Conservation (phyloP, 441 rosid genomes). For the Populus tomentosa region DNA sequence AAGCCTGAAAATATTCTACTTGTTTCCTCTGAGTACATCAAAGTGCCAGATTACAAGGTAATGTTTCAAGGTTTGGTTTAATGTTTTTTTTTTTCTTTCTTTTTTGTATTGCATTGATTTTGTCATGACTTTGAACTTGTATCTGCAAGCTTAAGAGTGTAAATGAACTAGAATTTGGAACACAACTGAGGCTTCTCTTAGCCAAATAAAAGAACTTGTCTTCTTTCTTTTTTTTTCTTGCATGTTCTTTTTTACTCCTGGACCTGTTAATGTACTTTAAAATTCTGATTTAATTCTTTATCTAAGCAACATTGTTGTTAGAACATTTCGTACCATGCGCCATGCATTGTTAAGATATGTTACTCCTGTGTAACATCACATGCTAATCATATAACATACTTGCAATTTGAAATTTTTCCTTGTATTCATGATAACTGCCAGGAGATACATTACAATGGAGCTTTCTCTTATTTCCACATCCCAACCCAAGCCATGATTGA, state of each 20-base stretch:
- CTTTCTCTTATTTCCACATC: not conserved
- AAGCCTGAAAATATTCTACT: conserved; percentile 95
- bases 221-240: not conserved
- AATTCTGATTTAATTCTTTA: not conserved
- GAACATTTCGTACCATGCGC: not conserved
- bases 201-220: not conserved
- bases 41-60: conserved; percentile 88
- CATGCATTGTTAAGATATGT: not conserved
- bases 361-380: not conserved
- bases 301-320: not conserved
- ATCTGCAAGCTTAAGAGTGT: not conserved
- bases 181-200: not conserved
- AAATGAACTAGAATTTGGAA: not conserved
- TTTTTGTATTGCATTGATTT: conserved; percentile 2
- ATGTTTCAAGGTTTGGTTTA: conserved; percentile 1
- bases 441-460: not conserved
- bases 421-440: not conserved
- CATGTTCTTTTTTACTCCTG: not conserved
- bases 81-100: not conserved
- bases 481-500: not conserved
- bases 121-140: not conserved
- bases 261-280: not conserved
- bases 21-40: conserved; percentile 77
- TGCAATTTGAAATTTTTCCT: not conserved
- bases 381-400: not conserved